Percentiles rank a stretch among this genome's conserved stretches.
phyloP scores from a whole-genome alignment of 148 eudicot species.

The Fagopyrum esculentum region DNA sequence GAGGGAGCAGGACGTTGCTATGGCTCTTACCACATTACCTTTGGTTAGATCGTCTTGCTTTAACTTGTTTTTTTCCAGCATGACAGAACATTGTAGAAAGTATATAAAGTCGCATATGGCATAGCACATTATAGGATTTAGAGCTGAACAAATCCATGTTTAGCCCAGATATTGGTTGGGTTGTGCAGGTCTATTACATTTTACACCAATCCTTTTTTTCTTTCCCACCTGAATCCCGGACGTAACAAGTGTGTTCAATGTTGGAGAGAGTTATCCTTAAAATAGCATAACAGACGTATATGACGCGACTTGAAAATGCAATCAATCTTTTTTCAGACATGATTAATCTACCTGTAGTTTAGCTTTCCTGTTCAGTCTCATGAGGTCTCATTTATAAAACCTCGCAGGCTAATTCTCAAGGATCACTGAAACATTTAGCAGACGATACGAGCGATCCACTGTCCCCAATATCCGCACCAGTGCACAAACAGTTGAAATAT shows the following conservation, averaged over 20 bases:
- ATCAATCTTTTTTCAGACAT: background rate
- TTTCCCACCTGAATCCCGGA: background rate
- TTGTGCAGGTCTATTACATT: background rate
- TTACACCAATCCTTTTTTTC: background rate
- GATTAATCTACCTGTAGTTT: background rate
- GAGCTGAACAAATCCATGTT: background rate
- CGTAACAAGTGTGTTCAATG: background rate
- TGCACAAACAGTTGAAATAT: constrained; percentile 89
- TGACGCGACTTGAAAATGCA: background rate
- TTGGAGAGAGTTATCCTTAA: background rate
- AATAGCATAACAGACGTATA: background rate
- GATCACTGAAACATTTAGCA: constrained; percentile 51
- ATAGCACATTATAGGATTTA: background rate
- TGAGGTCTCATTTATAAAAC: background rate
- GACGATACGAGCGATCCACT: constrained; percentile 65
- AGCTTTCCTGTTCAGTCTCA: background rate
- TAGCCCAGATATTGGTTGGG: background rate
- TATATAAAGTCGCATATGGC: background rate
- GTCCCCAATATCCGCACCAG: constrained; percentile 80
- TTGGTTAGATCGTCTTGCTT: constrained; percentile 37
- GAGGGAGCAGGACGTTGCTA: constrained; percentile 75
- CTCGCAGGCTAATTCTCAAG: constrained; percentile 54
- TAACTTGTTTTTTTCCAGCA: background rate
- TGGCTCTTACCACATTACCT: constrained; percentile 59
- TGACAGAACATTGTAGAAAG: background rate